Evolutionary conservation across 306 rosid species (phyloP).

Genomic region (Leucaena leucocephala): DNA sequence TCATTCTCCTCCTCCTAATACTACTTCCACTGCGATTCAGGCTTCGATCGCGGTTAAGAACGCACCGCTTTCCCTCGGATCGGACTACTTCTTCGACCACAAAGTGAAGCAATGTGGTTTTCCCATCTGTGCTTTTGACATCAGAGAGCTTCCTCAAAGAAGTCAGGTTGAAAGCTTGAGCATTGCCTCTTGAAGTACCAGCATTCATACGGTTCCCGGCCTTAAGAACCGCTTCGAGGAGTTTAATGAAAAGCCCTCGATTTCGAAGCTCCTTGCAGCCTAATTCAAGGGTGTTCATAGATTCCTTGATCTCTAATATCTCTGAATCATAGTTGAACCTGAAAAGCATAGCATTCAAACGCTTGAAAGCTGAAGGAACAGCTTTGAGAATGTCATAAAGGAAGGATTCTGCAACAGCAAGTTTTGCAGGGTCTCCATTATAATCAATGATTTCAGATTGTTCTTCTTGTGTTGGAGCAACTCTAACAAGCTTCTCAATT

Average conservation of each 20-base stretch:
- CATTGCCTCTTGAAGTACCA: conserved; percentile 91
- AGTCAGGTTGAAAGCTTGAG: conserved; percentile 85
- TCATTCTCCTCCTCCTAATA: conserved; percentile 29
- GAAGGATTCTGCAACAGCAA: conserved; percentile 85
- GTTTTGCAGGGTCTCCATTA: conserved; percentile 62
- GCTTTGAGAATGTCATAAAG: conserved; percentile 66
- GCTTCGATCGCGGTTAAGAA: conserved; percentile 54
- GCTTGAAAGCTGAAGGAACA: conserved; percentile 82
- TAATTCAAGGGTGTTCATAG: conserved; percentile 64
- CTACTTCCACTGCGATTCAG: conserved; percentile 56
- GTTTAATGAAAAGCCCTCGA: conserved; percentile 80
- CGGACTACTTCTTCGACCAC: conserved; percentile 95
- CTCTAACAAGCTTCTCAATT: conserved; percentile 77
- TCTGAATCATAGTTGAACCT: conserved; percentile 61
- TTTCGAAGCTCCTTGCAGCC: conserved; percentile 78
- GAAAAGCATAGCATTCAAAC: conserved; percentile 78
- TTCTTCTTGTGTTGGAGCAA: conserved; percentile 78
- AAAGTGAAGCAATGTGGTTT: conserved; percentile 88
- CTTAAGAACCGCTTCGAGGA: conserved; percentile 91
- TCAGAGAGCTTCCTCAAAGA: conserved; percentile 88
- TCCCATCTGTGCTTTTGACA: conserved; percentile 83
- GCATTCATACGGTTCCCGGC: conserved; percentile 97
- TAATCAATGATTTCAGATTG: conserved; percentile 60
- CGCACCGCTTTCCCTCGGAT: conserved; percentile 85
- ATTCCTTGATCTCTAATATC: conserved; percentile 61